Evolutionary conservation across 352 stramenopile species (phyloP), one percentile per base, ranked within the genome.

Genomic region (Phytophthora vignae): DNA sequence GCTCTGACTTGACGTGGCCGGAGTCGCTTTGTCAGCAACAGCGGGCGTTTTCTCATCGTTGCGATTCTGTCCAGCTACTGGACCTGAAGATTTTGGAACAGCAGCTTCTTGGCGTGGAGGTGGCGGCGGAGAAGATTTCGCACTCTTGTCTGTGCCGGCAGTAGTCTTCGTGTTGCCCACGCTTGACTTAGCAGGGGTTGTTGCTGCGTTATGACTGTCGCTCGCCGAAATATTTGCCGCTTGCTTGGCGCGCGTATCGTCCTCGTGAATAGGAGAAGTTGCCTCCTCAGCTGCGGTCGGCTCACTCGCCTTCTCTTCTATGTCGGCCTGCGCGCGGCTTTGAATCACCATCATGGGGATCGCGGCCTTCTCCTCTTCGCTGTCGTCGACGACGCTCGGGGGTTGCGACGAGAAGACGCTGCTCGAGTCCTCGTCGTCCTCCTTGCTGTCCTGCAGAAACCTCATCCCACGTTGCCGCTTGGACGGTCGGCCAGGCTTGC

Each of bases 351-450:
- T 69, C 40, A 25, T 44, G 1, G 58, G 58, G 15, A 70, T 71
- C 15, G 44, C 50, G 19, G 40, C 21, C 31, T 80, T 80, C 36
- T 75, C 73, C 40, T 80, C 73, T 53, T 80, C 69, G 40, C 73
- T 79, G 53, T 70, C 59, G 4, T 67, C 69, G 1, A 54, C 19
- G 46, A 71, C 38, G 42, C 68, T 73, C 10, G 61, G 21, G 27
- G 64, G 54, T n/a, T 73, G 64, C 3, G 63, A 76, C 3, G 69
- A 69, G 8, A 69, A 62, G 0, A 59, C 50, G 33, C 71, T 67
- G n/a, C 53, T 38, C 7, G 29, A 60, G 29, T 68, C 50, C 50
- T 74, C 69, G 4, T 75, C 64, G 8, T 75, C 63, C 5, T 73
- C 58, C 6, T 61, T 63, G 33, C 40, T 55, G 9, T 71, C 69